phyloP scores from a whole-genome alignment of 192 early-diverging fungal species.

The Dissophora ornata region DNA sequence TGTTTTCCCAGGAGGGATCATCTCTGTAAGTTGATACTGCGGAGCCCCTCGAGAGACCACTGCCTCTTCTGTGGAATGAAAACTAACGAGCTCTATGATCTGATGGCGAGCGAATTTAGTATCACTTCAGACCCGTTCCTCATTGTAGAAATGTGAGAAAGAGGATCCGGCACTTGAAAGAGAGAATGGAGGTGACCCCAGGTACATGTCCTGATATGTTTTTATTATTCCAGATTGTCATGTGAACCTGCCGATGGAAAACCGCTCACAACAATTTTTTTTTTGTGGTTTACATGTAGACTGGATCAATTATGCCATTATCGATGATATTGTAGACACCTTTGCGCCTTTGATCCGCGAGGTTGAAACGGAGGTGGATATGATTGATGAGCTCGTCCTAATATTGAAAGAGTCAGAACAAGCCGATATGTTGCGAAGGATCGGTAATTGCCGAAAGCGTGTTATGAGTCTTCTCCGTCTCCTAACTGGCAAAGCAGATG shows the following conservation, averaged over 20 bases:
- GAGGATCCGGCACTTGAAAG: slow-evolving; percentile 77
- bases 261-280: too few relatives aligned
- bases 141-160: slow-evolving; percentile 76
- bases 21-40: slow-evolving; percentile 51
- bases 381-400: slow-evolving; percentile 85
- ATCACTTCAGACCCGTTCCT: slow-evolving; percentile 69
- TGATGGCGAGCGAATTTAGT: too few relatives aligned
- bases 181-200: slow-evolving; percentile 73
- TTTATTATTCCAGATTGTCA: not conserved
- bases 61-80: too few relatives aligned
- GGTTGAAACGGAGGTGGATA: slow-evolving; percentile 83
- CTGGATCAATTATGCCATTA: slow-evolving; percentile 74
- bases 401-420: slow-evolving; percentile 78
- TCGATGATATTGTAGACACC: slow-evolving; percentile 83
- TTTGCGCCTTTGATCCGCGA: slow-evolving; percentile 80
- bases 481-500: slow-evolving; percentile 64
- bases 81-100: too few relatives aligned
- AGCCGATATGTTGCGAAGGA: slow-evolving; percentile 63
- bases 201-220: slow-evolving; percentile 26
- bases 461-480: slow-evolving; percentile 63
- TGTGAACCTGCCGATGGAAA: too few relatives aligned
- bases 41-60: too few relatives aligned
- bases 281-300: too few relatives aligned
- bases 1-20: slow-evolving; percentile 61
- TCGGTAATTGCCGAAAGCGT: slow-evolving; percentile 61